A percentile compares a stretch with the other conserved stretches of the same genome.
These are phyloP conservation scores for Hericium coralloides DNA, from an alignment of 768 basidiomycete genomes.

Conservation along the genomic window DNA sequence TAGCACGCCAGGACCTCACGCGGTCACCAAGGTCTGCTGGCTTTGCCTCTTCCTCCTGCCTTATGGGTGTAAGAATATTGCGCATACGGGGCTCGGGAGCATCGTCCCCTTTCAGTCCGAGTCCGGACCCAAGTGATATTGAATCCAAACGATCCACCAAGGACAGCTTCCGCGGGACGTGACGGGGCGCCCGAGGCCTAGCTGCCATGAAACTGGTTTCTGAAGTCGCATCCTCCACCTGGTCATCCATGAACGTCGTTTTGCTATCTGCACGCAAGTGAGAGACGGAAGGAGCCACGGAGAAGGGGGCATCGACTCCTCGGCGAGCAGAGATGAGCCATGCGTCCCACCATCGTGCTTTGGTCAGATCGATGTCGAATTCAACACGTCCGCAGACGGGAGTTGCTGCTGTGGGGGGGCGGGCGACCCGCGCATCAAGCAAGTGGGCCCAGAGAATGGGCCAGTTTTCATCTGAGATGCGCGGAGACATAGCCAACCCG, in stretches of 20 bases:
- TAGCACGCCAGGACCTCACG: conserved; percentile 61
- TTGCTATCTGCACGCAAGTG: conserved; percentile 51
- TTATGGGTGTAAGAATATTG: conserved; percentile 47
- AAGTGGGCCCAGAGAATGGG: conserved; percentile 58
- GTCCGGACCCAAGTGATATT: conserved; percentile 25
- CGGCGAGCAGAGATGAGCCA: conserved; percentile 49
- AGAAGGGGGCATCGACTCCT: conserved; percentile 31
- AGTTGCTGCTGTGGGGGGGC: conserved; percentile 26
- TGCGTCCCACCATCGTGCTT: conserved; percentile 70
- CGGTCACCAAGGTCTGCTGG: conserved; percentile 44
- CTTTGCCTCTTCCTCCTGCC: conserved; percentile 51
- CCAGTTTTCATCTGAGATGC: conserved; percentile 77
- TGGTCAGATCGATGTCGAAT: conserved; percentile 73
- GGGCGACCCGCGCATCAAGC: conserved; percentile 32
- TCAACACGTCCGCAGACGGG: conserved; percentile 73
- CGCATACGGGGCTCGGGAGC: conserved; percentile 6
- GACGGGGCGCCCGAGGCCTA: conserved; percentile 30
- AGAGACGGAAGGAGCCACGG: conserved; percentile 34
- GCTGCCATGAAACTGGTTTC: conserved; percentile 14
- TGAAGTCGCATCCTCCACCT: conserved; percentile 23
- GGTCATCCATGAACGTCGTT: conserved; percentile 35
- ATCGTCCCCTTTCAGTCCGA: conserved; percentile 8
- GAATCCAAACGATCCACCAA: conserved; percentile 57
- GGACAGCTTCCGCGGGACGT: conserved; percentile 59
- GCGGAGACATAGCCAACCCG: conserved; percentile 49